Base-by-base conservation (phyloP, 2,329 filamentous ascomycete species). In the Rosellinia necatrix region DNA sequence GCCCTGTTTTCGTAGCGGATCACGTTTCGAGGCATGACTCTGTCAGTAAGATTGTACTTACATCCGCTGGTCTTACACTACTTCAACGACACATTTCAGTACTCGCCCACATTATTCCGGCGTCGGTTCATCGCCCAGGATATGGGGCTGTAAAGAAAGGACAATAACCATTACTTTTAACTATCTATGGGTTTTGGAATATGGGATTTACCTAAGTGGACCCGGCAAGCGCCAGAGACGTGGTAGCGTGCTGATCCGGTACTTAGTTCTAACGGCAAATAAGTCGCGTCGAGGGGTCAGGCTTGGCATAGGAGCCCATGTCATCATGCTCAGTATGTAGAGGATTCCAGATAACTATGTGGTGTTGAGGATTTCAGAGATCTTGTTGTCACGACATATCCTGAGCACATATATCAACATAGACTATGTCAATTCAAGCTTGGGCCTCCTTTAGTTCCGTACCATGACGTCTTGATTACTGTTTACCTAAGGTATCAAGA, bases 201-300 rank as follows among this genome's bases (percentile, higher is more conserved):
- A 15, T 40, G 15, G 15, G 15, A 30, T 25, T 49, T 30, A 10
- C 24, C 35, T 37, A 48, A 37, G 38, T 51, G 48, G 38, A 22
- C 15, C 48, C 35, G 17, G 15, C 19, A 35, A 35, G 37, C n/a
- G 30, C 34, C 19, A n/a, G 43, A 15, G 13, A 32, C 29, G n/a
- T 32, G 35, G 35, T 40, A 32, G 35, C 24, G 34, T 40, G 46
- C 22, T 40, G 13, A 35, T 22, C 4, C 12, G 25, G 25, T 19
- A 41, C 30, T 49, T 42, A 43, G 48, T 17, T 42, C 30, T 2
- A 21, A 44, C 49, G 32, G 30, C 40, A 52, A 27, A 22, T 37
- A 30, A 21, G 21, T 51, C 42, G 48, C 15, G 38, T 29, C 13
- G 32, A 12, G n/a, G 6, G n/a, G 17, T 32, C 4, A 30, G 21